phyloP scores from a whole-genome alignment of 164 flowering plant genomes.

The Paratinospora sagittata region DNA sequence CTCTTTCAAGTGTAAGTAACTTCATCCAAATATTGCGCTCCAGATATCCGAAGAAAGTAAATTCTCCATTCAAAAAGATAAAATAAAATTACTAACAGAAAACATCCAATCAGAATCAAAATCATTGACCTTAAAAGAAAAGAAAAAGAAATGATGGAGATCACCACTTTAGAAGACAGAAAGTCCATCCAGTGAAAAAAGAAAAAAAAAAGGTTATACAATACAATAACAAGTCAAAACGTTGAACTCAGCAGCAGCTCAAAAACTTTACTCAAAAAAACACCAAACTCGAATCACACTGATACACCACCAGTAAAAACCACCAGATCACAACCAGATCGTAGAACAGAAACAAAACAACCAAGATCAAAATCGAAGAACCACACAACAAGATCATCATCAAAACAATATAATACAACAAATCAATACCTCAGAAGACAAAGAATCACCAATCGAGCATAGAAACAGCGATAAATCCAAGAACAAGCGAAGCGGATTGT shows the following conservation, averaged over 20 bases:
- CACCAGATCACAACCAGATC: neutral
- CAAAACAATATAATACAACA: neutral
- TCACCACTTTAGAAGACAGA: neutral
- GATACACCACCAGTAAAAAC: neutral
- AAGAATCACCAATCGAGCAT: neutral
- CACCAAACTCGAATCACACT: too few species aligned
- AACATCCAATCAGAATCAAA: neutral
- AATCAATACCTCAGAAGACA: neutral
- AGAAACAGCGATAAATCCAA: neutral
- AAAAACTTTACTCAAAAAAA: neutral
- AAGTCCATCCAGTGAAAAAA: neutral
- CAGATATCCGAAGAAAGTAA: neutral
- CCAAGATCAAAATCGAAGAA: neutral
- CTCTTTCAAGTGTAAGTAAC: neutral
- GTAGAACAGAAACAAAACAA: neutral
- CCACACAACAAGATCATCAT: neutral
- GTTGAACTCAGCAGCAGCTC: neutral
- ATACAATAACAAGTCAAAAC: neutral
- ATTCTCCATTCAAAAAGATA: neutral
- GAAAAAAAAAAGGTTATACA: neutral
- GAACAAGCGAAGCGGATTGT: neutral
- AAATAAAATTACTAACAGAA: neutral
- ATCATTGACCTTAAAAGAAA: neutral
- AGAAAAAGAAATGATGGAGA: neutral
- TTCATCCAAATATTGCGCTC: too few species aligned